Evolutionary conservation across 1,139 yeast genomes (phyloP), one percentile per base, ranked within the genome.

Genomic region (Debaryomyces coudertii): DNA sequence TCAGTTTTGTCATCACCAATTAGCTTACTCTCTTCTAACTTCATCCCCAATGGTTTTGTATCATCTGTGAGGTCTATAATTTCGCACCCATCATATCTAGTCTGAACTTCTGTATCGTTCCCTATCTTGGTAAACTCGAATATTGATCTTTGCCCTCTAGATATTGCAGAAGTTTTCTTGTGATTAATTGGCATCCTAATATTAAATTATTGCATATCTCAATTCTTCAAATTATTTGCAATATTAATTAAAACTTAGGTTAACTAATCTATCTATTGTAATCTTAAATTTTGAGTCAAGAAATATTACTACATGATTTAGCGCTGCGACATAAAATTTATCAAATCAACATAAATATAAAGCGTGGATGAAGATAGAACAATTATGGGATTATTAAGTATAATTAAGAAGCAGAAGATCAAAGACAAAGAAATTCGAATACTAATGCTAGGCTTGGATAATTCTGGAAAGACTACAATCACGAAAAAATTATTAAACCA

Each of bases 381-480:
- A 7, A 37, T 18, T 9, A 90, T 92, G 98, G 98, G 98, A 0
- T 77, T 92, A 4, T 66, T 92, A 22, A 80, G 92, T 1, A 87
- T 90, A 37, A 86, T 93, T 47, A 78, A 84, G 58, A 90, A 90
- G 60, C 96, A 90, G 59, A 86, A 89, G 66, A 68, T 81, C 42
- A 89, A 89, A 62, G 97, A 89, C 55, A 74, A 76, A 47, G 96
- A 90, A 65, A 68, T 88, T 39, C 72, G 97, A 24, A 78, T 90
- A 23, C 70, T 92, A 29, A 74, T 88, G 51, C 74, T 92, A 8
- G 97, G 97, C 0, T 75, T 90, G n/a, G 97, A 90, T 60, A 89
- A 88, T 60, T 79, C 96, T 0, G 97, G 97, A 5, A 90, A 90
- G 61, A 87, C 96, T 2, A 87, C 96, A 0, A 78, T 90, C 5